A percentile compares a stretch with the other conserved stretches of the same genome.
Conservation (phyloP, 2,329 filamentous ascomycete species). For the Fusarium beomiforme region DNA sequence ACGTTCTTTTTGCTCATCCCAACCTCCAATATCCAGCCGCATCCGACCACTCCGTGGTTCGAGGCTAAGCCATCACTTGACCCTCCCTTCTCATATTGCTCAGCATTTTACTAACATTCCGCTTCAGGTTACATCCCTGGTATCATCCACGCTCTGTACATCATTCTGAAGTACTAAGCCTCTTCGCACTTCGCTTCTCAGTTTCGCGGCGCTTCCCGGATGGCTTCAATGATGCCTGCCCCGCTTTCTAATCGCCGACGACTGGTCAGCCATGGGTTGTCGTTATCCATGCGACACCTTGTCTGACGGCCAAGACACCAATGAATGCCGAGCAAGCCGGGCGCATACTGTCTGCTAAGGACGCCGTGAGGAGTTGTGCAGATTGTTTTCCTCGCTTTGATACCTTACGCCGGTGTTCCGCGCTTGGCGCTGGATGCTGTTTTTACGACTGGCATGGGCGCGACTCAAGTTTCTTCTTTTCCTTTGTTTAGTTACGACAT, state of each 20-base stretch:
- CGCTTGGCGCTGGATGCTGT: constrained; percentile 26
- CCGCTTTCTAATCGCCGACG: constrained; percentile 23
- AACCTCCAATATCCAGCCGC: constrained; percentile 8
- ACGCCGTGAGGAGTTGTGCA: constrained; percentile 23
- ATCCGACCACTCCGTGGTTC: constrained; percentile 54
- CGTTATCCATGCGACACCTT: constrained; percentile 14
- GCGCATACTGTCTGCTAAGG: constrained; percentile 6
- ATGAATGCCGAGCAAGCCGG: constrained; percentile 32
- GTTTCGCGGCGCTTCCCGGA: constrained; percentile 20
- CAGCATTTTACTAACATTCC: constrained; percentile 24
- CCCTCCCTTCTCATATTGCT: not conserved
- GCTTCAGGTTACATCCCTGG: constrained; percentile 72
- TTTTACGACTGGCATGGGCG: constrained; percentile 35
- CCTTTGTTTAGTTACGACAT: constrained; percentile 30
- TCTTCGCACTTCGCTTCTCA: constrained; percentile 18
- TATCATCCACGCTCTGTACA: constrained; percentile 94
- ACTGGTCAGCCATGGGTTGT: constrained; percentile 20
- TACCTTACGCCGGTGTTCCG: constrained; percentile 30
- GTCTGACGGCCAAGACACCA: constrained; percentile 33
- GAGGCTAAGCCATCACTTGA: not conserved
- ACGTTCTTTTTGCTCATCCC: constrained; percentile 39
- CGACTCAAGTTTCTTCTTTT: constrained; percentile 22
- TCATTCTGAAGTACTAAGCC: constrained; percentile 86
- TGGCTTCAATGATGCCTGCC: constrained; percentile 18
- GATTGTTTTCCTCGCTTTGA: constrained; percentile 28